Percentiles rank a stretch among this genome's conserved stretches.
These are phyloP conservation scores for Colletotrichum musae DNA, from an alignment of 2,329 filamentous ascomycete species.

Conservation along the genomic window DNA sequence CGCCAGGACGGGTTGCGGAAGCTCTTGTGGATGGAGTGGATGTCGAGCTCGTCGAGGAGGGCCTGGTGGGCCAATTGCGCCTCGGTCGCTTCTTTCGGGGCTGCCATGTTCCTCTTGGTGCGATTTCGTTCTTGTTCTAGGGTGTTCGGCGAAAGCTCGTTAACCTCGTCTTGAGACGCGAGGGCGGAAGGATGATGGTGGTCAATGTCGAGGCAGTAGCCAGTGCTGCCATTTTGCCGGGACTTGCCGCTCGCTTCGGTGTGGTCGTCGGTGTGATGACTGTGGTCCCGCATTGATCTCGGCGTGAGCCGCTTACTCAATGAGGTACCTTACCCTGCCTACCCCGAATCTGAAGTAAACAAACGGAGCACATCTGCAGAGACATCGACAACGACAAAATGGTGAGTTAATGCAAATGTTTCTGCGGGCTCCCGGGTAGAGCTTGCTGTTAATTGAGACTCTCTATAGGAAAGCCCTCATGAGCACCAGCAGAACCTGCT, in stretches of 20 bases:
- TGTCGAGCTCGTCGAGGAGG: constrained; percentile 92
- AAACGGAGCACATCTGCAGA: constrained; percentile 17
- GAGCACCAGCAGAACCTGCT: constrained; percentile 97
- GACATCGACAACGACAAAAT: constrained; percentile 24
- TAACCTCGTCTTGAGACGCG: background rate
- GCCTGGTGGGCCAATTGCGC: constrained; percentile 85
- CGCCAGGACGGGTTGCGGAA: constrained; percentile 95
- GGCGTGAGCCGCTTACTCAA: background rate
- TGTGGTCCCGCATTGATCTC: background rate
- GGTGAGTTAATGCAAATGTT: constrained; percentile 22
- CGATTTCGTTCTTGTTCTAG: constrained; percentile 2
- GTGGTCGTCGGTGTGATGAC: constrained; percentile 18
- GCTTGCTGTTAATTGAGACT: background rate
- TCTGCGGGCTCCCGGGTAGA: background rate
- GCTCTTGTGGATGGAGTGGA: constrained; percentile 86
- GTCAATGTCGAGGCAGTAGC: constrained; percentile 21
- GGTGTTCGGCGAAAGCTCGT: background rate
- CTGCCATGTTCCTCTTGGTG: constrained; percentile 71
- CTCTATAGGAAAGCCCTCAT: constrained; percentile 86
- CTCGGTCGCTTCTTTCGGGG: constrained; percentile 79
- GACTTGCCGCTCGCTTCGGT: constrained; percentile 33
- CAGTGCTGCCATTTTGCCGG: constrained; percentile 39
- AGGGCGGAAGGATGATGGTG: background rate
- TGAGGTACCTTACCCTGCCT: no score
- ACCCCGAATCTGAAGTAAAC: constrained; percentile 23